Base-by-base conservation (phyloP, 306 rosid genomes). In the Quercus mongolica region DNA sequence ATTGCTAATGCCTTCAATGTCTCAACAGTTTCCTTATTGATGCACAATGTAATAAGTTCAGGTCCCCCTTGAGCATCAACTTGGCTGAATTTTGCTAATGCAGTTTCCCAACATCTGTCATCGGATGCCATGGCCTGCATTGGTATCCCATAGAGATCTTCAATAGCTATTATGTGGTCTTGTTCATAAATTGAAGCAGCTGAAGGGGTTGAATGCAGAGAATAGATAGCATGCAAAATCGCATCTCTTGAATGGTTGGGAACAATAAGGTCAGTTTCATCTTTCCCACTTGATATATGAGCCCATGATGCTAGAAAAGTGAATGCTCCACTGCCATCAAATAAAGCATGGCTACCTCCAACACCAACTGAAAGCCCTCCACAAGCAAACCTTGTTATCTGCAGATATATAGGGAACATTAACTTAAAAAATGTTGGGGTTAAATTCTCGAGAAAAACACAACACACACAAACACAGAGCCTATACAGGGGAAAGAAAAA, bases 291-390 rank as follows among this genome's bases (percentile, higher is more conserved):
- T 23, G 79, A 80, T 4, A 80, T 74, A 4, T 70, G 80, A 49
- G 84, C 84, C 84, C 80, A 81, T 4, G 76, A 75, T 41, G 84
- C 73, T 46, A 81, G 61, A 18, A 81, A 81, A 71, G 23, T 76
- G 77, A 76, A 81, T 65, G 80, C 80, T 44, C 84, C 84, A 12
- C 51, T 26, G 8, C 84, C 84, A 19, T 81, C 84, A n/a, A 75
- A 76, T 73, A 81, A 59, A 26, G 84, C 80, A 61, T 81, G 84
- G 76, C 70, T 81, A 4, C 57, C 49, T 81, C 84, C 80, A 6
- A 75, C 18, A 11, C 84, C 80, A 17, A 81, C 21, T 31, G 74
- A 75, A 59, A 69, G 41, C 56, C 80, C 84, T 44, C 84, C 84
- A 11, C 84, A 81, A 12, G 49, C 67, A 64, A 81, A 75, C 73